Percentiles rank a stretch among this genome's conserved stretches.
Conservation (phyloP, 768 basidiomycete genomes). For the Boletus insuetus region DNA sequence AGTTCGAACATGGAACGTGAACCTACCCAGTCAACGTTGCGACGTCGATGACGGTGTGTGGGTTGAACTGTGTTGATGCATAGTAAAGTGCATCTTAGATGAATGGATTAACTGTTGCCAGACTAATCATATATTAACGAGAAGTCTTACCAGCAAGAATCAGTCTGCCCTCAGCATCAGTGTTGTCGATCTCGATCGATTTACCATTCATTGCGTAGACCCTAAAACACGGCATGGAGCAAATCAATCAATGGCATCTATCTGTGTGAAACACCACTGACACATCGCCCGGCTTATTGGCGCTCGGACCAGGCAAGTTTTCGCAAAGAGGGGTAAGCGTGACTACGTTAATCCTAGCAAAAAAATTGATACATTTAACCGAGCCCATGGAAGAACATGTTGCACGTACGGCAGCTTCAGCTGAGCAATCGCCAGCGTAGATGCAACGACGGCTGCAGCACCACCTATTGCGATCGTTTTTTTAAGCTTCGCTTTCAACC, state of each 20-base stretch:
- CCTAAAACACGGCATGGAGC: slow-evolving; percentile 33
- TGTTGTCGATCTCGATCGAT: slow-evolving; percentile 83
- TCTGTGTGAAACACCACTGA: slow-evolving; percentile 32
- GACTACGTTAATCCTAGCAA: slow-evolving; percentile 67
- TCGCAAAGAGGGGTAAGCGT: slow-evolving; percentile 74
- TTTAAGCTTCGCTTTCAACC: not conserved
- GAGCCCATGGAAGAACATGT: not conserved
- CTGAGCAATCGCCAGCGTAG: slow-evolving; percentile 77
- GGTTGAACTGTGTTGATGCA: slow-evolving; percentile 69
- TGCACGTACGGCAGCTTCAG: slow-evolving; percentile 70
- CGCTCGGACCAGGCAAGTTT: slow-evolving; percentile 74
- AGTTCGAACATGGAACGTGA: not conserved
- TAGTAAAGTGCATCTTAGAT: slow-evolving; percentile 78
- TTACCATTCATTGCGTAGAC: slow-evolving; percentile 88
- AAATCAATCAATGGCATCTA: not conserved
- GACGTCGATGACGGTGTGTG: slow-evolving; percentile 82
- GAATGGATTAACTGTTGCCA: not conserved
- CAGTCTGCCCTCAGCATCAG: slow-evolving; percentile 80
- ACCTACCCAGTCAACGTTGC: slow-evolving; percentile 80
- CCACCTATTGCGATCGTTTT: slow-evolving; percentile 45
- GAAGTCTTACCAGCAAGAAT: slow-evolving; percentile 59
- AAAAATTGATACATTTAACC: not conserved
- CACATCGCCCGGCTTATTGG: slow-evolving; percentile 82
- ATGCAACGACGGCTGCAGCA: slow-evolving; percentile 72
- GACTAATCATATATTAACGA: not conserved